Percentiles rank a stretch among this genome's conserved stretches.
Conservation (phyloP, 352 stramenopile species). For the Phytophthora sansomeana region DNA sequence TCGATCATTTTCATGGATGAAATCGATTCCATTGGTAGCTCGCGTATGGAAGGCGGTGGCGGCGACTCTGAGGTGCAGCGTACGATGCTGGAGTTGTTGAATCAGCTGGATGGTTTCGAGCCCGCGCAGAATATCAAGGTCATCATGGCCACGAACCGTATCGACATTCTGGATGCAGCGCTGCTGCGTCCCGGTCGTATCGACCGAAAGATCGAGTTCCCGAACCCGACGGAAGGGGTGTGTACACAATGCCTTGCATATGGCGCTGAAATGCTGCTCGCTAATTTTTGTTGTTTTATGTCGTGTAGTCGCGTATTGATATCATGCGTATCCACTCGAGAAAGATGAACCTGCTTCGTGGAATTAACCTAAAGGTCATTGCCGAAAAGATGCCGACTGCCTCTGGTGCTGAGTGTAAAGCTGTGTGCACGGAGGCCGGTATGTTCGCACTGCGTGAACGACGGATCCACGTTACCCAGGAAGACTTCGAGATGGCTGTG, state of each 20-base stretch:
- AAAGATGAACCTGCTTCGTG: conserved; percentile 99
- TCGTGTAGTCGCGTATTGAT: conserved; percentile 88
- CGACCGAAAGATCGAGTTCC: conserved; percentile 99
- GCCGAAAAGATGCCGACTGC: conserved; percentile 98
- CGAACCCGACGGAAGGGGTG: conserved; percentile 96
- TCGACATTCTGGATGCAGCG: conserved; percentile 98
- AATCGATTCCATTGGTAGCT: conserved; percentile 99
- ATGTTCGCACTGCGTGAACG: conserved; percentile 99
- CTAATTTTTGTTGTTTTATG: conserved; percentile 22
- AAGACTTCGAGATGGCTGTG: conserved; percentile 99
- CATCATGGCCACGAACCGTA: conserved; percentile 99
- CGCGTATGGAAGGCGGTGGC: conserved; percentile 91
- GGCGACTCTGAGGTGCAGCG: conserved; percentile 99
- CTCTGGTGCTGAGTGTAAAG: conserved; percentile 99
- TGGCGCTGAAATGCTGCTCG: background rate
- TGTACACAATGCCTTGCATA: conserved; percentile 19
- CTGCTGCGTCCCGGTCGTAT: conserved; percentile 98
- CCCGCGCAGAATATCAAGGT: conserved; percentile 99
- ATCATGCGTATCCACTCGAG: conserved; percentile 99
- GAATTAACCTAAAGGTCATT: conserved; percentile 98
- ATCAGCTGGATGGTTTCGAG: conserved; percentile 98
- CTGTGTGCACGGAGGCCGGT: conserved; percentile 98
- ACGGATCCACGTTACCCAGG: conserved; percentile 99
- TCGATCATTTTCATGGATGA: conserved; percentile 99
- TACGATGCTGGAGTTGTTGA: conserved; percentile 99